A percentile compares a stretch with the other conserved stretches of the same genome.
Conservation (phyloP, 495 filamentous ascomycete species). For the Hypoxylon lienhwacheense region DNA sequence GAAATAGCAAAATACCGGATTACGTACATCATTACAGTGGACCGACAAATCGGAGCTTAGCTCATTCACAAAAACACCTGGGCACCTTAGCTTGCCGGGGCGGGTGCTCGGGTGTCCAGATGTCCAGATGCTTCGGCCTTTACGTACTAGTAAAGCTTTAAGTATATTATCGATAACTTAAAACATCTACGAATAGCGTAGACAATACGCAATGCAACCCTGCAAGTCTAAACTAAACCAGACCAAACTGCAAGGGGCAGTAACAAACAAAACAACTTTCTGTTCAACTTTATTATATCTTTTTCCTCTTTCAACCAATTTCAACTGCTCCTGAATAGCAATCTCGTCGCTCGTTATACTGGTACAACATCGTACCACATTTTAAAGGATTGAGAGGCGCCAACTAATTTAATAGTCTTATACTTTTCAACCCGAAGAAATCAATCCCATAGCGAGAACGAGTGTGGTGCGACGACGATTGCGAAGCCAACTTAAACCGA, state of each 20-base stretch:
- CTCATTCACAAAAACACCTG: background rate
- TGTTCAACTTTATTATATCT: background rate
- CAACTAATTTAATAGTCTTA: background rate
- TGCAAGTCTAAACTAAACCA: constrained; percentile 10
- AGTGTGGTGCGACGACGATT: too few species aligned
- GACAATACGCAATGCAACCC: constrained; percentile 31
- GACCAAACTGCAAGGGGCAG: constrained; percentile 20
- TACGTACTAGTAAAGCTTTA: too few species aligned
- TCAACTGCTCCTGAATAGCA: background rate
- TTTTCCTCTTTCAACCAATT: background rate
- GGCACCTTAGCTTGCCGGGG: too few species aligned
- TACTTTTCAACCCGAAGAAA: too few species aligned
- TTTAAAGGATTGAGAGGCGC: background rate
- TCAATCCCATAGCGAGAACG: too few species aligned
- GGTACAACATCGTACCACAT: constrained; percentile 14
- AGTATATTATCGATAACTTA: constrained; percentile 34
- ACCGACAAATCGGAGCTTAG: constrained; percentile 5
- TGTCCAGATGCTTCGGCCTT: background rate
- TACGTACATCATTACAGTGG: too few species aligned
- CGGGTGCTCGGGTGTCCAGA: too few species aligned
- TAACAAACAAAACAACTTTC: constrained; percentile 19
- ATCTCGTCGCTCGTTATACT: constrained; percentile 27
- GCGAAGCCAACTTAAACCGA: too few species aligned
- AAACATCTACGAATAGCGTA: constrained; percentile 26
- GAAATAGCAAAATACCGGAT: too few species aligned